These are phyloP conservation scores for Schizochytrium sp. DNA, from an alignment of 108 stramenopile genomes.

Conservation along the genomic window DNA sequence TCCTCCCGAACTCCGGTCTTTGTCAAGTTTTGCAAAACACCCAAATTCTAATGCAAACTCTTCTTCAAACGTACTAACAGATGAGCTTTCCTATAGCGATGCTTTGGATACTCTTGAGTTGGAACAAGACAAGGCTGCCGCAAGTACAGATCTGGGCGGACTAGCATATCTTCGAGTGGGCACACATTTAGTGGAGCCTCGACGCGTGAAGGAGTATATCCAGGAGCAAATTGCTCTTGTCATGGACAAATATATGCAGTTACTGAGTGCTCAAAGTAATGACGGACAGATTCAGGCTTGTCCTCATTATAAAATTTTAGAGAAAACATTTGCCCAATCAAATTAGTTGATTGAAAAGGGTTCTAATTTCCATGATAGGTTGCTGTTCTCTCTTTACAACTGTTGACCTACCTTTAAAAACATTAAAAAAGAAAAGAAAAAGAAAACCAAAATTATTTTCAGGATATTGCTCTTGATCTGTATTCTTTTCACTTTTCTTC, in stretches of 20 bases:
- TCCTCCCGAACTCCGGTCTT: constrained; percentile 29
- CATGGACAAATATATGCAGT: constrained; percentile 52
- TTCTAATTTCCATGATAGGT: too few relatives aligned
- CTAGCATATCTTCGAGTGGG: background rate
- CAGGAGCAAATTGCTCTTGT: background rate
- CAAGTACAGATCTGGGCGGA: background rate
- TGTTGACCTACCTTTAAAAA: too few relatives aligned
- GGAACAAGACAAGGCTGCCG: background rate
- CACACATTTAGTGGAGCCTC: background rate
- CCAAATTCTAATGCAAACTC: background rate
- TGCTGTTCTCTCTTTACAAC: too few relatives aligned
- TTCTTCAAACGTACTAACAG: background rate
- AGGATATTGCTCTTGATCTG: too few relatives aligned
- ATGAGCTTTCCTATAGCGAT: background rate
- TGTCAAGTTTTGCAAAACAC: background rate
- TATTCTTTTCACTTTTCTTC: too few relatives aligned
- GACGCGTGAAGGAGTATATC: background rate
- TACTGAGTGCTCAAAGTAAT: background rate
- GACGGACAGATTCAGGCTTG: too few relatives aligned
- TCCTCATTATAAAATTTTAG: too few relatives aligned
- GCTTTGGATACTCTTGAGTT: constrained; percentile 18
- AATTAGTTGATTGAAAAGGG: too few relatives aligned
- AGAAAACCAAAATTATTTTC: too few relatives aligned
- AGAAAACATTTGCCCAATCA: too few relatives aligned
- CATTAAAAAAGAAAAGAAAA: too few relatives aligned